Conservation (phyloP, 176 grass and related monocot species). For the Triticum dicoccoides region DNA sequence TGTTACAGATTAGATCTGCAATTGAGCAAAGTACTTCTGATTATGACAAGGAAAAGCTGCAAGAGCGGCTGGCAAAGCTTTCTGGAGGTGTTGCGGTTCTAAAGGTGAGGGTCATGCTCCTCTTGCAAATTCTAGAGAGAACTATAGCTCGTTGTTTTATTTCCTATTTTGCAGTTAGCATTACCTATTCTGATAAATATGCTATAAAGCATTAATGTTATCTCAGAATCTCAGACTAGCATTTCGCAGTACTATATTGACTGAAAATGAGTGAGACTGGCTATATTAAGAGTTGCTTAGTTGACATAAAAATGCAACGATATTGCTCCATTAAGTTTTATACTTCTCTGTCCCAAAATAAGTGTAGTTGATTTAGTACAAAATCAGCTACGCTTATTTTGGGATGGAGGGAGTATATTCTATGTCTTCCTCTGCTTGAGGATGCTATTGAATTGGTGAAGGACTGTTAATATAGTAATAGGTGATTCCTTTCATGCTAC, state of each 20-base stretch:
- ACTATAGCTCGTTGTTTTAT: neutral
- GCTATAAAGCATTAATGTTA: neutral
- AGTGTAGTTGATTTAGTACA: too few relatives aligned
- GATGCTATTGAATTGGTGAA: neutral
- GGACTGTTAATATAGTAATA: neutral
- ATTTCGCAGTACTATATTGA: neutral
- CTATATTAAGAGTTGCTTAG: neutral
- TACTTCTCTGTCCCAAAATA: neutral
- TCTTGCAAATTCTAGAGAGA: neutral
- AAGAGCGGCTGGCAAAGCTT: conserved; percentile 88
- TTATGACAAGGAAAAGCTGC: conserved; percentile 90
- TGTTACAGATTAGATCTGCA: conserved; percentile 69
- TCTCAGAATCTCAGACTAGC: neutral
- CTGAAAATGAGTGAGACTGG: neutral
- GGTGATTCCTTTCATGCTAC: neutral
- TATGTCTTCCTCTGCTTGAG: neutral
- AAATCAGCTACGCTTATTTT: too few relatives aligned
- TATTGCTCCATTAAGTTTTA: neutral
- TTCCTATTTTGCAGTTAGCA: neutral
- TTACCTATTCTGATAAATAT: neutral
- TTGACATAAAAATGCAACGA: neutral
- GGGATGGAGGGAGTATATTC: neutral
- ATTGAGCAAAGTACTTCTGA: conserved; percentile 92
- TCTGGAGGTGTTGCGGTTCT: conserved; percentile 97
- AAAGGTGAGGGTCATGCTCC: conserved; percentile 51